Evolutionary conservation across 768 basidiomycete species (phyloP), one percentile per base, ranked within the genome.

Genomic region (Xerocomellus intermedius): DNA sequence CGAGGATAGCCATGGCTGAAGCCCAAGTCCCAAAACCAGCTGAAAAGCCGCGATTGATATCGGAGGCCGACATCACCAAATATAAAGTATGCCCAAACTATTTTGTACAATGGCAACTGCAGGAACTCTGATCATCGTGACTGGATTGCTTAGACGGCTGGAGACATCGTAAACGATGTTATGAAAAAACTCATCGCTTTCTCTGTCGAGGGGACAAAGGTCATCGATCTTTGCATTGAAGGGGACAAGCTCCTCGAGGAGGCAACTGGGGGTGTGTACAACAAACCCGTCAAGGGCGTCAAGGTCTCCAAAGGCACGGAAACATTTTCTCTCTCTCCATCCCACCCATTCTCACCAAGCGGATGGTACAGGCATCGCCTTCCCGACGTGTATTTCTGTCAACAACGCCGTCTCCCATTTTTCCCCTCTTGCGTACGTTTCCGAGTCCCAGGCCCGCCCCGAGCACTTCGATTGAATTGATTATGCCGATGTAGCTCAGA

Each of bases 361-460:
- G 32, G 3, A 37, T 33, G n/a, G 4, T 32, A 8, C 44, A 95
- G 93, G 93, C 52, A 79, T 96, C 69, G 93, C 94, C 2, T 98
- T 98, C 81, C 97, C 97, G 17, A 98, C 97, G 17, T 85, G 81
- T 64, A 75, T 99, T 63, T 95, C 94, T 24, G 86, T 98, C 62
- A 98, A 98, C 84, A 95, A 97, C 75, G 81, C 85, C 64, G 94
- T 98, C 57, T 86, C 93, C 41, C 92, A 98, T 75, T 97, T 94
- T 79, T 95, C 95, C 12, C 97, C 97, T n/a, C 84, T 98, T 52
- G 86, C 86, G 79, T 94, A 77, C 65, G 93, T 82, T 33, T 28
- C 19, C 28, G n/a, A 19, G 21, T 39, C 44, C 53, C 30, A 4
- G 8, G 10, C 33, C 16, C 13, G 16, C 26, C 32, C n/a, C 10